Percentiles rank a stretch among this genome's conserved stretches.
phyloP scores from a whole-genome alignment of 305 asterid species.

The Solanum hybrid region DNA sequence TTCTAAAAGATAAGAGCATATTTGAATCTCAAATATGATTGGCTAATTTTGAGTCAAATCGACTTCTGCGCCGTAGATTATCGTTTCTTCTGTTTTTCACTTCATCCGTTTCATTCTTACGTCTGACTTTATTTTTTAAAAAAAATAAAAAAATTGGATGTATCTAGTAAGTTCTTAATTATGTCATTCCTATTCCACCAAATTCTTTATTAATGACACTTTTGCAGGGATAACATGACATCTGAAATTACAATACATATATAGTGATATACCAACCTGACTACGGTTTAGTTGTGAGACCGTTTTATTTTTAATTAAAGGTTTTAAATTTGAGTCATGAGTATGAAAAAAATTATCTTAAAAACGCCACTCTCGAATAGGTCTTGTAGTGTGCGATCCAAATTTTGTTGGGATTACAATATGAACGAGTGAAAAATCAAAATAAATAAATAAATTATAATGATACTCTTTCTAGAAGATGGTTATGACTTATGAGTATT shows the following conservation, averaged over 20 bases:
- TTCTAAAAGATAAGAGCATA: not conserved
- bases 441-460: too few relatives aligned
- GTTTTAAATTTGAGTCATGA: fast-evolving
- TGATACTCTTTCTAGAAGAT: not conserved
- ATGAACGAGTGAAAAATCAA: too few relatives aligned
- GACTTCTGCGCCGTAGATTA: not conserved
- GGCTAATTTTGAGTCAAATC: not conserved
- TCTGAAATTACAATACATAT: not conserved
- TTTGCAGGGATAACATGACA: not conserved
- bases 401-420: too few relatives aligned
- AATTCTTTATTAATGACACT: not conserved
- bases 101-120: not conserved
- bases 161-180: not conserved
- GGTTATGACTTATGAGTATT: not conserved
- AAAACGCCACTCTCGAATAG: fast-evolving
- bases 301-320: too few relatives aligned
- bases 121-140: not conserved
- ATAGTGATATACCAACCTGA: too few relatives aligned
- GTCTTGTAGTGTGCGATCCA: fast-evolving
- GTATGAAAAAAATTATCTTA: too few relatives aligned
- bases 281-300: not conserved
- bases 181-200: not conserved
- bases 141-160: too few relatives aligned
- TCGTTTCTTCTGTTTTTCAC: not conserved
- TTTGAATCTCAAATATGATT: not conserved